Base-by-base conservation (phyloP, 495 filamentous ascomycete genomes). In the Penicillium simplicissimum region DNA sequence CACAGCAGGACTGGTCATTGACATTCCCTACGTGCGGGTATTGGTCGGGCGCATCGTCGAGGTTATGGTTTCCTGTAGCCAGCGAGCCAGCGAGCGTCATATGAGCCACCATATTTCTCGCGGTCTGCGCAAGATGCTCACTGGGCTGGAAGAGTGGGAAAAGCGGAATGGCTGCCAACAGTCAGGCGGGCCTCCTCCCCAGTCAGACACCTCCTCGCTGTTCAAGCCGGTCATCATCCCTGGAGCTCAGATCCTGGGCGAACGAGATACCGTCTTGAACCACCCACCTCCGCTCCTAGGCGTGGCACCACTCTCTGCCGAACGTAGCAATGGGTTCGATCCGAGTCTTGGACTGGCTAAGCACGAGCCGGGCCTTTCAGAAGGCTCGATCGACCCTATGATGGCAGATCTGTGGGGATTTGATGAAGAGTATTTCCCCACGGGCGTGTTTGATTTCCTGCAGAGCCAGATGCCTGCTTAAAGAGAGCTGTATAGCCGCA, bases 21-120 rank as follows among this genome's bases (percentile, higher is more conserved):
- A 81, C 54, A 67, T 78, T 23, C 63, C 63, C 9, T 76, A 81
- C 40, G 79, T 82, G 34, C 81, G 80, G 40, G 61, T 70, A 2
- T 58, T 81, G 34, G 81, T 83, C 11, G 76, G 73, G 15, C 73
- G 70, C 21, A 74, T 82, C 23, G 74, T 83, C 57, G 74, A 76
- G 51, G 61, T 84, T 66, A 79, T 84, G 74, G 69, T 79, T 1
- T 75, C 73, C 8, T 81, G 77, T 57, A 82, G 81, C 56, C 75
- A 77, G 54, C 69, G 75, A 14, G 80, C 79, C 15, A 81, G 81
- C 52, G 80, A 84, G 63, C 78, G 78, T 15, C 82, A 85, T 60
- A 74, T 85, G 8, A 82, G 82, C 58, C 78, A 82, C 52, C 80
- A 84, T 52, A 80, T 85, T 40, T 79, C 82, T 2, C 76, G 75